Conservation (phyloP, 2,329 filamentous ascomycete genomes). For the Hypoxylon sp. region DNA sequence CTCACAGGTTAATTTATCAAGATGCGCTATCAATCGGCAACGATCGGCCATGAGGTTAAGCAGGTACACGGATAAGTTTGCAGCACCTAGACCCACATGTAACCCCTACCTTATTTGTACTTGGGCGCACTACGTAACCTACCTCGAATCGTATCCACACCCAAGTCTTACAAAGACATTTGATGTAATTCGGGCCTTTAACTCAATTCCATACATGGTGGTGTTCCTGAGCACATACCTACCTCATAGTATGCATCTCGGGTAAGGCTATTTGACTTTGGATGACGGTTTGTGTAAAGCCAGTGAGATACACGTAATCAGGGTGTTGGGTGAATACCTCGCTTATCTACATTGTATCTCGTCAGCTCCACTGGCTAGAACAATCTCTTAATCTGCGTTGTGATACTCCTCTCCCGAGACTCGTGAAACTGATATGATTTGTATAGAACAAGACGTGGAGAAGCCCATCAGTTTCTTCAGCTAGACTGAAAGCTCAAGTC, state of each 20-base stretch:
- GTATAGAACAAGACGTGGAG: background rate
- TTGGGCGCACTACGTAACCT: conserved; percentile 14
- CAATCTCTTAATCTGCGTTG: background rate
- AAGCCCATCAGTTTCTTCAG: background rate
- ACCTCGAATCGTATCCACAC: conserved; percentile 4
- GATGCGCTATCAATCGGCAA: conserved; percentile 28
- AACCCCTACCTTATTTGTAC: conserved; percentile 21
- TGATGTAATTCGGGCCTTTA: background rate
- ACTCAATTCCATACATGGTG: background rate
- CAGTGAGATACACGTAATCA: background rate
- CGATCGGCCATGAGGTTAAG: conserved; percentile 38
- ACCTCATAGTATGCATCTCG: background rate
- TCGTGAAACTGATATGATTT: conserved; percentile 2
- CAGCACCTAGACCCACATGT: conserved; percentile 34
- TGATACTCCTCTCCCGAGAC: conserved; percentile 19
- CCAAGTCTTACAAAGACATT: conserved; percentile 3
- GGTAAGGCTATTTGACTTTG: background rate
- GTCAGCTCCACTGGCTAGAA: background rate
- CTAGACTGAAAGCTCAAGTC: background rate
- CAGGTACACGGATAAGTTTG: conserved; percentile 39
- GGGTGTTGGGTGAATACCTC: background rate
- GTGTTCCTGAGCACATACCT: background rate
- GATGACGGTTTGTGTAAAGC: background rate
- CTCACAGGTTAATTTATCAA: conserved; percentile 27
- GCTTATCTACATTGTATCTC: background rate